Evolutionary conservation across 176 grass and related monocot genomes (phyloP).

Genomic region (Lolium rigidum): DNA sequence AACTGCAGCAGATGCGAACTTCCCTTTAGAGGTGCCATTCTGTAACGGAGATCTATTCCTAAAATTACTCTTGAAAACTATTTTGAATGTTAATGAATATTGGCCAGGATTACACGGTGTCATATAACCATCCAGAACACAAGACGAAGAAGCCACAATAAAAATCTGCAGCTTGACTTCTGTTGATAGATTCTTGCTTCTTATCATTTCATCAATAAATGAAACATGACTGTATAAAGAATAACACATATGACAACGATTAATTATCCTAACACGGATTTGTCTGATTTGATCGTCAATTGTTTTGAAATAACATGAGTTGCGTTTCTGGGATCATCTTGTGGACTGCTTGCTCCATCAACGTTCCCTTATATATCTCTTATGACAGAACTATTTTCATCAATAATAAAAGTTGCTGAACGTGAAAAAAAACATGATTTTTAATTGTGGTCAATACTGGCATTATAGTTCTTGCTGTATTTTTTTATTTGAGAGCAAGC

Average conservation of each 20-base stretch:
- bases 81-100: neutral
- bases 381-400: neutral
- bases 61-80: neutral
- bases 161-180: constrained; percentile 32
- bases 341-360: neutral
- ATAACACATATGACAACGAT: constrained; percentile 13
- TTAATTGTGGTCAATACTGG: neutral
- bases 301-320: constrained; percentile 23
- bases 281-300: neutral
- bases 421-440: neutral
- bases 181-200: neutral
- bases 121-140: constrained; percentile 8
- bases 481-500: too few species aligned
- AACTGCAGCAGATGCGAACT: neutral
- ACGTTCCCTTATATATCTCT: neutral
- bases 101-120: neutral
- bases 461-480: neutral
- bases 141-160: neutral
- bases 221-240: neutral
- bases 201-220: neutral
- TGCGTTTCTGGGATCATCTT: constrained; percentile 20
- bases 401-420: neutral
- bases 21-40: neutral
- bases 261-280: constrained; percentile 1
- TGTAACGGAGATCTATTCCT: neutral